Conservation (phyloP, 306 rosid species). For the Prunus davidiana region DNA sequence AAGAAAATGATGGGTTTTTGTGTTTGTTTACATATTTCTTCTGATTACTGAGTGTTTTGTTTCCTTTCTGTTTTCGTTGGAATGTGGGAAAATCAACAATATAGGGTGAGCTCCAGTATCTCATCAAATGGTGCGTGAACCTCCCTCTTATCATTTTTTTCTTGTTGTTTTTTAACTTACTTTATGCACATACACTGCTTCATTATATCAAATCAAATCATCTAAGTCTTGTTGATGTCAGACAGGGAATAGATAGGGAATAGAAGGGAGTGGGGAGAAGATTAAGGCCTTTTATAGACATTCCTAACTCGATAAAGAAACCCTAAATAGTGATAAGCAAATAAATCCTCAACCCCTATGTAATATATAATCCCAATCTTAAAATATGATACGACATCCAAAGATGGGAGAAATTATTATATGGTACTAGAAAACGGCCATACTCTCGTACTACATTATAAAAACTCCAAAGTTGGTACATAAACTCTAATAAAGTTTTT, state of each 20-base stretch:
- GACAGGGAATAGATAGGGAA: neutral
- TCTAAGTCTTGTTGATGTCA: neutral
- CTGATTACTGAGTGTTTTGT: conserved; percentile 20
- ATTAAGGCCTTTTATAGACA: neutral
- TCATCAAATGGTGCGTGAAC: conserved; percentile 76
- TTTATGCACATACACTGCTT: neutral
- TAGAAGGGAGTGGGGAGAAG: neutral
- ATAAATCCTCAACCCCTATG: neutral
- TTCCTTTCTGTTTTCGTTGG: conserved; percentile 7
- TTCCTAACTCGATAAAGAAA: no score
- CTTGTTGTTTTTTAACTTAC: conserved; percentile 6
- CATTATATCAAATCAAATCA: neutral
- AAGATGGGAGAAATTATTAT: no score
- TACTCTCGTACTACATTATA: neutral
- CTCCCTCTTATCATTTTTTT: neutral
- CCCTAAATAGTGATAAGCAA: no score
- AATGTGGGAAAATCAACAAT: conserved; percentile 16
- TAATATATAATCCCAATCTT: neutral
- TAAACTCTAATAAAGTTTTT: no score
- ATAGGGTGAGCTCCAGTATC: conserved; percentile 87
- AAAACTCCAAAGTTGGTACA: neutral
- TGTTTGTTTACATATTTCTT: neutral
- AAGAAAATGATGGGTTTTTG: neutral
- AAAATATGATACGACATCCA: neutral
- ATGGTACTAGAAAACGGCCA: neutral